These are phyloP conservation scores for Umbelopsis ramanniana DNA, from an alignment of 192 early-diverging fungal genomes.

Conservation along the genomic window DNA sequence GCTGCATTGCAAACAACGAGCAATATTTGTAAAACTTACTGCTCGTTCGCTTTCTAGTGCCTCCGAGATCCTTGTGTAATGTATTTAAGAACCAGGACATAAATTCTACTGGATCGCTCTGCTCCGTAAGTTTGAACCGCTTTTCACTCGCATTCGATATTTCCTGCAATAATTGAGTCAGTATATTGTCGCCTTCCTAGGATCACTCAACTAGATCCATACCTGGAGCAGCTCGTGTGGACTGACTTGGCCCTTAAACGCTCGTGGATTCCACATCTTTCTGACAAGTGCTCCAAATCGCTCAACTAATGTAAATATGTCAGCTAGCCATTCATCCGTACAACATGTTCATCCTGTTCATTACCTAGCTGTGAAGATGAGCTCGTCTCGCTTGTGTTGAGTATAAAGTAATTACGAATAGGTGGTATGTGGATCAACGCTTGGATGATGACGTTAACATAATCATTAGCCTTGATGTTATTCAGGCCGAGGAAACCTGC, in stretches of 20 bases:
- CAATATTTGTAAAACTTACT: conserved; percentile 45
- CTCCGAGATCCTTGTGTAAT: conserved; percentile 85
- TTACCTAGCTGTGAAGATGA: conserved; percentile 54
- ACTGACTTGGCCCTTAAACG: conserved; percentile 93
- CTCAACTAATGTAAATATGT: conserved; percentile 51
- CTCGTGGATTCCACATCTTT: conserved; percentile 91
- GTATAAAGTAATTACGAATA: conserved; percentile 83
- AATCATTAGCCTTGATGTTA: conserved; percentile 94
- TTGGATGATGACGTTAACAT: conserved; percentile 92
- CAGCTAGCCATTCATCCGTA: background rate
- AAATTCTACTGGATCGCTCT: conserved; percentile 87
- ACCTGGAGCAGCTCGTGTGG: conserved; percentile 95
- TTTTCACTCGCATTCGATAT: conserved; percentile 80
- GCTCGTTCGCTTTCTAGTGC: conserved; percentile 70
- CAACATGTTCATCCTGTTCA: background rate
- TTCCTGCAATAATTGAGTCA: conserved; percentile 54
- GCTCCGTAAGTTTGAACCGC: conserved; percentile 76
- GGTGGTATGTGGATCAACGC: conserved; percentile 84
- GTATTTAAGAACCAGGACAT: conserved; percentile 92
- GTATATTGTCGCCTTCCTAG: background rate
- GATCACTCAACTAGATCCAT: background rate
- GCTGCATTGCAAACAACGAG: conserved; percentile 3
- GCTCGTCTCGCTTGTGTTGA: conserved; percentile 53
- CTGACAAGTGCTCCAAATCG: conserved; percentile 79
- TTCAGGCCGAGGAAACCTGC: conserved; percentile 92